These are phyloP conservation scores for Xylogone sp. DNA, from an alignment of 2,329 filamentous ascomycete genomes.

Conservation along the genomic window DNA sequence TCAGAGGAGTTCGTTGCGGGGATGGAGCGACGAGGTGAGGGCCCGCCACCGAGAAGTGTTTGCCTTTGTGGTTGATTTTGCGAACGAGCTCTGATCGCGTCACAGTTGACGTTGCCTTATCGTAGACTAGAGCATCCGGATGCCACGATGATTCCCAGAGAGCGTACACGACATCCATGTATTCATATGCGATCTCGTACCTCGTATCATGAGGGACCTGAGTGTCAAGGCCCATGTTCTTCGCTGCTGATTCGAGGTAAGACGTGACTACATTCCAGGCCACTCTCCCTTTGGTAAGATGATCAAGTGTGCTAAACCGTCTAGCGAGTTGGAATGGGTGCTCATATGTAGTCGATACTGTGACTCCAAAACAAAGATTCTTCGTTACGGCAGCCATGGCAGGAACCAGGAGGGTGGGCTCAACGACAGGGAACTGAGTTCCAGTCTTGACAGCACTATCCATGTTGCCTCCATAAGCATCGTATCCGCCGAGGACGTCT, in stretches of 20 bases:
- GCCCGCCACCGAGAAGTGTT: conserved; percentile 57
- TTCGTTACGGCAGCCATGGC: conserved; percentile 66
- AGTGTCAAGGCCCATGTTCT: conserved; percentile 53
- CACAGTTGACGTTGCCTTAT: neutral
- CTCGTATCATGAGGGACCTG: conserved; percentile 60
- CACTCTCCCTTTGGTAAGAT: conserved; percentile 57
- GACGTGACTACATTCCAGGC: conserved; percentile 63
- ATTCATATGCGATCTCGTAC: conserved; percentile 60
- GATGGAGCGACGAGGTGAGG: conserved; percentile 62
- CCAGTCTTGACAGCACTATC: conserved; percentile 55
- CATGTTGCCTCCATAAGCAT: conserved; percentile 56
- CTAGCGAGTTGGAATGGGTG: conserved; percentile 63
- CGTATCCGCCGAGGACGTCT: conserved; percentile 51
- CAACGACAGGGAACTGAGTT: conserved; percentile 65
- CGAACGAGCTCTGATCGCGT: neutral
- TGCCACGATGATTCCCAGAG: conserved; percentile 23
- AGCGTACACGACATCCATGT: conserved; percentile 36
- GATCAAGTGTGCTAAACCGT: conserved; percentile 61
- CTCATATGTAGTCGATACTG: conserved; percentile 63
- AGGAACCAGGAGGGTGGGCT: conserved; percentile 56
- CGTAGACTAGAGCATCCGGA: conserved; percentile 10
- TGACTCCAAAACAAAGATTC: conserved; percentile 62
- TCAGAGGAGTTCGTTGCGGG: conserved; percentile 62
- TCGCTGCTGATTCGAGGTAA: conserved; percentile 58
- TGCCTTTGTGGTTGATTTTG: conserved; percentile 60